Evolutionary conservation across 31 red algal genomes (phyloP), one percentile per base, ranked within the genome.

Genomic region (Odonthalia washingtoniensis): DNA sequence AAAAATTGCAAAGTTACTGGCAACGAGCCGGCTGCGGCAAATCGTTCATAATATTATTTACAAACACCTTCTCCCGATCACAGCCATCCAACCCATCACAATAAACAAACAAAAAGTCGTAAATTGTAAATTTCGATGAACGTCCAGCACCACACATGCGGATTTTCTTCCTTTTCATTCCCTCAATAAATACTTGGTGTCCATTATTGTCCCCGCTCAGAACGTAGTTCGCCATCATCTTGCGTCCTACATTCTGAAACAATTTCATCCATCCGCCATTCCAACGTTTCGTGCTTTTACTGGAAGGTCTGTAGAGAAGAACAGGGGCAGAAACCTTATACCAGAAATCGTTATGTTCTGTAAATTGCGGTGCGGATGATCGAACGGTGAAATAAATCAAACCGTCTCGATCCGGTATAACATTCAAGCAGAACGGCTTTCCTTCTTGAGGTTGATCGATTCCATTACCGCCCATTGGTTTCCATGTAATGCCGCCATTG

Each of bases 281-380:
- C 9, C 66, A 9, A n/a, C 78, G 77, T 1, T 16, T 12, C 40
- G 81, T 44, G 39, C 31, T 66, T 18, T 49, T 31, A 41, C 12
- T 31, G 28, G 65, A 39, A 36, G 81, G 72, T 40, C 74, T 45
- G 52, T 74, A 74, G 36, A 92, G 46, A 5, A 65, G 24, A 37
- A 88, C 39, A 16, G 85, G 85, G 1, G 46, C 40, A 24, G 74
- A 68, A 74, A 94, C 62, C 60, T 52, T 82, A 46, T 89, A 69
- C 85, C 86, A 94, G 27, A 53, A 64, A 73, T 94, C 92, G 74
- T 94, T 94, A 78, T 94, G 81, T 60, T 94, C 92, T 14, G 82
- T 87, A 32, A 44, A 40, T 43, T 83, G 79, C 40, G 92, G 85
- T 3, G 92, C 92, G 18, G 40, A 27, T 28, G 72, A 77, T 3